Base-by-base conservation (phyloP, 768 basidiomycete species). In the Leucosporidium creatinivorum region DNA sequence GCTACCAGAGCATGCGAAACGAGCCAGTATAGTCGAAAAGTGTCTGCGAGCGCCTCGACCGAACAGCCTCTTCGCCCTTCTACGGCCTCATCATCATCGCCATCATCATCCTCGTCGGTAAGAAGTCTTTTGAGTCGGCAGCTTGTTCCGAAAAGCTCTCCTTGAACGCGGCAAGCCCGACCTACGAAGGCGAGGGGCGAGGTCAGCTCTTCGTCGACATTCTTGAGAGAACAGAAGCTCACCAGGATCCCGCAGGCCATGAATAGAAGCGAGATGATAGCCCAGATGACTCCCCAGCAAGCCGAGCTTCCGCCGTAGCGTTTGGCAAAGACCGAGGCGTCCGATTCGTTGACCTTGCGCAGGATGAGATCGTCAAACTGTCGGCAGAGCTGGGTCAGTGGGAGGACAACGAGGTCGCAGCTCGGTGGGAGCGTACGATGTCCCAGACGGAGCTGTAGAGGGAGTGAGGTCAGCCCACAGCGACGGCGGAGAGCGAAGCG, bases 251-350 rank as follows among this genome's bases (percentile, higher is more conserved):
- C 90, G 3, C 83, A 78, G 10, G 83, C 86, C 73, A 93, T 91
- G 80, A 88, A 92, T 12, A 82, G 68, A 63, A 89, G 82, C 0
- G 89, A 87, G 36, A 85, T 77, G 71, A 93, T 77, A 48, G 91
- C 84, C 92, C 92, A 93, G 59, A 93, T 82, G 62, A 92, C 84
- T 44, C 91, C 91, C 91, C 90, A 91, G 58, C 60, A 62, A 0
- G 39, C 51, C 4, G 48, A 39, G 2, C 54, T 48, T 12, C 66
- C 63, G 64, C 17, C 26, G 28, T 88, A 93, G 57, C 90, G 85
- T 23, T 86, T 80, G 3, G 92, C 89, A 73, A 92, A 94, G 13
- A 86, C 85, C 5, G 87, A 86, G 0, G 92, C 92, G 74, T 94
- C 92, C 23, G 88, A 89, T n/a, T 83, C 83, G 73, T 93, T 92